Evolutionary conservation across 352 stramenopile genomes (phyloP).

Genomic region (Phytopythium sindhum): DNA sequence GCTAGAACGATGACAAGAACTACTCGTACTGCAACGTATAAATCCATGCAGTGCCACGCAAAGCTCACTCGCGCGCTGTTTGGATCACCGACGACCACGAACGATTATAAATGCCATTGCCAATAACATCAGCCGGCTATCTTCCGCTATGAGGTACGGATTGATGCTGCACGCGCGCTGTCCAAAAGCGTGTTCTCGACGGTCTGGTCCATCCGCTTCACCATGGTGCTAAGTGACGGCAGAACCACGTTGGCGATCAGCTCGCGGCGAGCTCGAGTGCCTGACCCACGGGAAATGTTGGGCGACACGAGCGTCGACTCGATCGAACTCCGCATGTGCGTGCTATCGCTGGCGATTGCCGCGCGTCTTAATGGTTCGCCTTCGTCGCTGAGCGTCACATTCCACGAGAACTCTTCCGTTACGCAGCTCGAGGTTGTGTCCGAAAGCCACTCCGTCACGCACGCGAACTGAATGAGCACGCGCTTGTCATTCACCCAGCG

Average conservation of each 20-base stretch:
- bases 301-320: conserved; percentile 6
- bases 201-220: conserved; percentile 7
- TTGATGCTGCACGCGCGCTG: not conserved
- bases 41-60: no score
- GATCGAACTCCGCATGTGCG: not conserved
- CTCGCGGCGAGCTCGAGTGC: conserved; percentile 4
- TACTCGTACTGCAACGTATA: no score
- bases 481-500: conserved; percentile 6
- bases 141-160: no score
- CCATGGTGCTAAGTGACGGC: conserved; percentile 4
- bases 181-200: conserved; percentile 17
- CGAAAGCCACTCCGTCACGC: not conserved
- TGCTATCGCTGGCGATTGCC: not conserved
- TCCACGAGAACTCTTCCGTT: conserved; percentile 5
- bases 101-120: no score
- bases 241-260: conserved; percentile 5
- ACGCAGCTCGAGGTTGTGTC: not conserved
- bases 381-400: not conserved
- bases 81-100: no score
- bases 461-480: conserved; percentile 1
- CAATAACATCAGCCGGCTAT: no score
- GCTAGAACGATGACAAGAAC: no score
- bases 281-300: not conserved
- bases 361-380: not conserved
- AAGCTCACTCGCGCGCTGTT: no score